These are phyloP conservation scores for Phytopythium helicoides DNA, from an alignment of 352 stramenopile species.

Conservation along the genomic window DNA sequence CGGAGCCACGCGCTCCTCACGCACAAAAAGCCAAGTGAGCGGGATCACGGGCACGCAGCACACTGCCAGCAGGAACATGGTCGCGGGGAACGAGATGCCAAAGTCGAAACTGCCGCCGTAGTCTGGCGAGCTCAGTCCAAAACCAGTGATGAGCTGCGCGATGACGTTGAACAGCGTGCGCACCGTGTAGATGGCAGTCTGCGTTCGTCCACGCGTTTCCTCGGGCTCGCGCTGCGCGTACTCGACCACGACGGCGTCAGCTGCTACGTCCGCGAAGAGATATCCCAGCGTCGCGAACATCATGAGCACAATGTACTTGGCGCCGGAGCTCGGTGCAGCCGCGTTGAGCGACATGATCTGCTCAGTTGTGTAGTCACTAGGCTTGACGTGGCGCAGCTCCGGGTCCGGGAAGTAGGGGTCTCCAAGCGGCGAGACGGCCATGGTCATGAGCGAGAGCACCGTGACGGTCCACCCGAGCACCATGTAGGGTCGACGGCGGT, in stretches of 20 bases:
- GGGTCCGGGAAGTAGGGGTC: constrained; percentile 38
- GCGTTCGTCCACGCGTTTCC: constrained; percentile 41
- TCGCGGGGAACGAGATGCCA: constrained; percentile 31
- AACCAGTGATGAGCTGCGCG: constrained; percentile 32
- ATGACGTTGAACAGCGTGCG: constrained; percentile 40
- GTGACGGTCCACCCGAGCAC: constrained; percentile 45
- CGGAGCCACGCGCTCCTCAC: constrained; percentile 33
- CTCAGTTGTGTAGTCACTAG: constrained; percentile 25
- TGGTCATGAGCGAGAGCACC: constrained; percentile 31
- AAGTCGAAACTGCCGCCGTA: constrained; percentile 51
- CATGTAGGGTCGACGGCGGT: constrained; percentile 54
- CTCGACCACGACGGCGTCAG: constrained; percentile 53
- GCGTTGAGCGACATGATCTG: constrained; percentile 35
- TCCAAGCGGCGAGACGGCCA: constrained; percentile 30
- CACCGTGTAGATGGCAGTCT: constrained; percentile 52
- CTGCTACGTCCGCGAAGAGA: constrained; percentile 48
- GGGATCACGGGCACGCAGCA: constrained; percentile 50
- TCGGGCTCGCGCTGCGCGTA: constrained; percentile 52
- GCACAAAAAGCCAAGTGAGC: constrained; percentile 47
- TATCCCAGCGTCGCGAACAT: constrained; percentile 49
- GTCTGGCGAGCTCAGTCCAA: constrained; percentile 37
- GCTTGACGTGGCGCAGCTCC: constrained; percentile 27
- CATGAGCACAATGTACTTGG: constrained; percentile 50
- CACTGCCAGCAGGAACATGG: constrained; percentile 33
- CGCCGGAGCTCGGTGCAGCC: constrained; percentile 28